These are phyloP conservation scores for Pythium aquatile DNA, from an alignment of 352 stramenopile species.

Conservation along the genomic window DNA sequence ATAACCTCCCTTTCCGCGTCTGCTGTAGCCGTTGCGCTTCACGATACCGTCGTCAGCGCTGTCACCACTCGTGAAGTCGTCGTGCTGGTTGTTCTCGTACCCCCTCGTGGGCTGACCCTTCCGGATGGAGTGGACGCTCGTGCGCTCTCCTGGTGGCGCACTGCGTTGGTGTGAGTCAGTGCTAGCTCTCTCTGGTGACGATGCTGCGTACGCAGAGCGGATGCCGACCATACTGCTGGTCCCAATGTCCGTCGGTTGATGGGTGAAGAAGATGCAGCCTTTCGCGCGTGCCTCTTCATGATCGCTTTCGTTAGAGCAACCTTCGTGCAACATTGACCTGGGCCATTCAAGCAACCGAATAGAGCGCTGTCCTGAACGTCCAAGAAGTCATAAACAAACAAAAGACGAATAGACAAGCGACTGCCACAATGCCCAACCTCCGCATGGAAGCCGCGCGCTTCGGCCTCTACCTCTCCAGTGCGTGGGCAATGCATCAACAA, in stretches of 20 bases:
- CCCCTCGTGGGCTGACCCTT: conserved; percentile 12
- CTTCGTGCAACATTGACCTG: conserved; percentile 8
- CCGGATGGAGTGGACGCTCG: conserved; percentile 14
- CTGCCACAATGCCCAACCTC: conserved; percentile 45
- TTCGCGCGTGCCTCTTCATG: conserved; percentile 21
- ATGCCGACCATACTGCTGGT: conserved; percentile 18
- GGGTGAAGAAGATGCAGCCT: background rate
- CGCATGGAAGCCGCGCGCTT: conserved; percentile 70
- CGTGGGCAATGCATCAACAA: conserved; percentile 11
- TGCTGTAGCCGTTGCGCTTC: conserved; percentile 6
- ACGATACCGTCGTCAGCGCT: conserved; percentile 9
- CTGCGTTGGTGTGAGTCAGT: background rate
- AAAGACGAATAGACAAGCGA: conserved; percentile 28
- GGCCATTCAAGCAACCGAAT: conserved; percentile 8
- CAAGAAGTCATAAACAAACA: conserved; percentile 23
- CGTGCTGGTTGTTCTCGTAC: conserved; percentile 9
- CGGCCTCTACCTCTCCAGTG: conserved; percentile 68
- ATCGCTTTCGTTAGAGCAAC: conserved; percentile 22
- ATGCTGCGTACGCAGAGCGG: conserved; percentile 16
- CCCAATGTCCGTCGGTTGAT: background rate
- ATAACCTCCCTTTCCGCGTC: background rate
- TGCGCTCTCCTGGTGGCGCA: background rate
- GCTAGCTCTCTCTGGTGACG: background rate
- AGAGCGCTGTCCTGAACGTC: conserved; percentile 10
- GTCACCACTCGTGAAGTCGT: conserved; percentile 21